Evolutionary conservation across 495 filamentous ascomycete species (phyloP).

Genomic region (Wilcoxina mikolae): DNA sequence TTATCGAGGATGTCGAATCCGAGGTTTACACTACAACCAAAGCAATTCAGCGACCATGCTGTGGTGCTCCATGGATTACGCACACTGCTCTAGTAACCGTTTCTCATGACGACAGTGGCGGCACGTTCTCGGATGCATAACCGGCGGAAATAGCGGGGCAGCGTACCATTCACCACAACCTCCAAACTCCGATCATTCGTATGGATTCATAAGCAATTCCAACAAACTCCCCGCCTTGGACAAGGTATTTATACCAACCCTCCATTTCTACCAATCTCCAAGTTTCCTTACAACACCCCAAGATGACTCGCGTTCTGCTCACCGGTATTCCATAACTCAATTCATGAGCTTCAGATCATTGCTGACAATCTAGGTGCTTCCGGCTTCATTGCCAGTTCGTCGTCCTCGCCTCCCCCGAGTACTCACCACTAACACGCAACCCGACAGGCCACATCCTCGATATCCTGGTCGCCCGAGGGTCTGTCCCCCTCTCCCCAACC

Average conservation of each 20-base stretch:
- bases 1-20: too few relatives aligned
- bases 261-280: background rate
- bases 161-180: too few relatives aligned
- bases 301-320: background rate
- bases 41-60: too few relatives aligned
- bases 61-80: too few relatives aligned
- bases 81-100: too few relatives aligned
- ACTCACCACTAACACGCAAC: background rate
- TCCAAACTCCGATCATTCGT: too few relatives aligned
- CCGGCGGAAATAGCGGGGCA: too few relatives aligned
- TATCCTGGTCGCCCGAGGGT: slow-evolving; percentile 49
- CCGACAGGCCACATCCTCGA: slow-evolving; percentile 59
- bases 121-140: too few relatives aligned
- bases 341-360: background rate
- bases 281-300: too few relatives aligned
- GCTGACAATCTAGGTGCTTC: slow-evolving; percentile 35
- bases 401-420: background rate
- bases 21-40: too few relatives aligned
- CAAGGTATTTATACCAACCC: background rate
- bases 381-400: slow-evolving; percentile 49
- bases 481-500: slow-evolving; percentile 13
- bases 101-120: too few relatives aligned
- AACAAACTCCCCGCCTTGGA: background rate
- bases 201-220: background rate
- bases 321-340: background rate